Conservation (phyloP, 2,329 filamentous ascomycete species). For the Trematosphaeria pertusa region DNA sequence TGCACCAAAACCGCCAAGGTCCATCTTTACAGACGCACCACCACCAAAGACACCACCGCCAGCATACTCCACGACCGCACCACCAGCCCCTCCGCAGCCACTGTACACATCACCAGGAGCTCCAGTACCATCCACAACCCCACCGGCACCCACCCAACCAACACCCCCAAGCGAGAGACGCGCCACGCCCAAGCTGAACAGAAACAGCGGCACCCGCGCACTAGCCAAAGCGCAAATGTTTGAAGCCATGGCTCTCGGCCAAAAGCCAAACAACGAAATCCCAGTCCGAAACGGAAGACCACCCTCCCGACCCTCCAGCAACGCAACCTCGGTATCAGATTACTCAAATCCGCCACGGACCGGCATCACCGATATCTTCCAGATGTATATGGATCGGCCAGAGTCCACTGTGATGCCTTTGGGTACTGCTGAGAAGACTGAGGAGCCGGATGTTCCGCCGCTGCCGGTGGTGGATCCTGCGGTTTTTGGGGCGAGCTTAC, state of each 20-base stretch:
- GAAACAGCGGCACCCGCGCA: conserved; percentile 33
- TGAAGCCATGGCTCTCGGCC: conserved; percentile 31
- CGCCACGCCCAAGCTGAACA: conserved; percentile 30
- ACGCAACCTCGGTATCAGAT: conserved; percentile 18
- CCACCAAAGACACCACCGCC: conserved; percentile 33
- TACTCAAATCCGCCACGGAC: conserved; percentile 17
- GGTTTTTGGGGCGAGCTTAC: conserved; percentile 10
- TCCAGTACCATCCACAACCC: conserved; percentile 1
- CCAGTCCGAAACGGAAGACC: conserved; percentile 2
- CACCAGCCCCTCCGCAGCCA: neutral
- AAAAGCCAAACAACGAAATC: conserved; percentile 15
- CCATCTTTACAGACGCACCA: conserved; percentile 5
- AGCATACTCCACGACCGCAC: conserved; percentile 19
- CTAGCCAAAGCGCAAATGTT: conserved; percentile 41
- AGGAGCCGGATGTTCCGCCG: neutral
- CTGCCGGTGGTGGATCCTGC: conserved; percentile 12
- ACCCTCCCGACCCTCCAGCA: conserved; percentile 19
- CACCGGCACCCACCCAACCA: neutral
- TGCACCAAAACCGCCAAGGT: neutral
- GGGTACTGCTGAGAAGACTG: no score
- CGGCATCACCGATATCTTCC: conserved; percentile 6
- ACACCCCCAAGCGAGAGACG: conserved; percentile 20
- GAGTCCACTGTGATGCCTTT: neutral
- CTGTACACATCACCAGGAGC: conserved; percentile 2
- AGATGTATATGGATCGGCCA: conserved; percentile 10